Conservation (phyloP, 179 eudicot genomes). For the Carnegiea gigantea region DNA sequence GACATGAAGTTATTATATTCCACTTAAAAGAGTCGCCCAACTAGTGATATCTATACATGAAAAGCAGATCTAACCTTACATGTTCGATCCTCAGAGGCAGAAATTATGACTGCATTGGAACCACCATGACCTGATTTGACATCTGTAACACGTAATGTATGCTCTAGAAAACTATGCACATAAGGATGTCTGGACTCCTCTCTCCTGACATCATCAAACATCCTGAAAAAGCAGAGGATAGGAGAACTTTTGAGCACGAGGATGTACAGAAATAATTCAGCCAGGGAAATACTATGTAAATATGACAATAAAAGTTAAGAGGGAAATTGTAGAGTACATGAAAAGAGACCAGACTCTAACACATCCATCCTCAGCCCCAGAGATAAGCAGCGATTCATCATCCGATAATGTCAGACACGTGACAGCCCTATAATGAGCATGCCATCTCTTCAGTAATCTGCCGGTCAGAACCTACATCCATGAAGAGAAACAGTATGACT, state of each 20-base stretch:
- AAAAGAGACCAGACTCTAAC: slow-evolving; percentile 83
- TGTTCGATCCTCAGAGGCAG: slow-evolving; percentile 87
- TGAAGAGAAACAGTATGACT: not conserved
- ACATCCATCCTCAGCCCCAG: slow-evolving; percentile 89
- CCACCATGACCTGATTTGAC: slow-evolving; percentile 77
- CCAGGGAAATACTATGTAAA: not conserved
- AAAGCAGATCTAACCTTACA: slow-evolving; percentile 61
- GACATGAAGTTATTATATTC: not conserved
- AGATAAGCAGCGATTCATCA: slow-evolving; percentile 78
- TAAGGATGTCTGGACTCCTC: slow-evolving; percentile 53
- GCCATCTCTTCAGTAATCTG: slow-evolving; percentile 82
- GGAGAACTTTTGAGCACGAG: not conserved
- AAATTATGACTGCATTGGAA: slow-evolving; percentile 71
- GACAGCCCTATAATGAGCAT: slow-evolving; percentile 79
- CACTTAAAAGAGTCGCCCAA: not conserved
- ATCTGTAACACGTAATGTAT: slow-evolving; percentile 57
- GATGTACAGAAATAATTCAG: not conserved
- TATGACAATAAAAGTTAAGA: not conserved
- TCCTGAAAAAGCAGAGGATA: slow-evolving; percentile 35
- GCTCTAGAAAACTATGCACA: slow-evolving; percentile 65
- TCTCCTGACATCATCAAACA: slow-evolving; percentile 64
- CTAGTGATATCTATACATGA: not conserved
- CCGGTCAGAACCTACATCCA: slow-evolving; percentile 65
- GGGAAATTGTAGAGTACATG: slow-evolving; percentile 36
- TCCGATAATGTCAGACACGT: slow-evolving; percentile 65